Evolutionary conservation across 2,329 filamentous ascomycete genomes (phyloP).

Genomic region (Emergomyces pasteurianus): DNA sequence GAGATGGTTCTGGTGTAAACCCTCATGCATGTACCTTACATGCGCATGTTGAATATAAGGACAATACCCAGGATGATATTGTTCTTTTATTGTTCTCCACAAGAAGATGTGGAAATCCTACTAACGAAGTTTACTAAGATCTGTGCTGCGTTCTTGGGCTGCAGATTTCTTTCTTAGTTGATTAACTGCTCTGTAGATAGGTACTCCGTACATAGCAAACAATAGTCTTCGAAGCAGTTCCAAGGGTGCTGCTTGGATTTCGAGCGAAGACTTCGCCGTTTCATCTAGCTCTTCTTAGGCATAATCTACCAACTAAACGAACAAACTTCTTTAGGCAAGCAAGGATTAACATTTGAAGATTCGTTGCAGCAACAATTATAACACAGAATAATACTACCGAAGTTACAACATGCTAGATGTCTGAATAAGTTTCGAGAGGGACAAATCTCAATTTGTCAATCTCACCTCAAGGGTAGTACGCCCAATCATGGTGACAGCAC

Average conservation of each 20-base stretch:
- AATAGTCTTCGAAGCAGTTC: too few species aligned
- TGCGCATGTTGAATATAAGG: neutral
- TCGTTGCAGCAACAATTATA: neutral
- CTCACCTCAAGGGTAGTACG: neutral
- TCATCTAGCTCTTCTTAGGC: neutral
- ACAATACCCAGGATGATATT: neutral
- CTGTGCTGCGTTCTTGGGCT: too few species aligned
- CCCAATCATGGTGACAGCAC: neutral
- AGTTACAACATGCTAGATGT: neutral
- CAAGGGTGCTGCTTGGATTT: neutral
- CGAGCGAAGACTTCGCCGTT: too few species aligned
- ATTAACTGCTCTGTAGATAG: too few species aligned
- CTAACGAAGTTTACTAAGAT: too few species aligned
- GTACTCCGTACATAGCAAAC: too few species aligned
- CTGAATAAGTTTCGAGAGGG: neutral
- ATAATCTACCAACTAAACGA: neutral
- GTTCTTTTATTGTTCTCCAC: neutral
- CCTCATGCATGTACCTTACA: too few species aligned
- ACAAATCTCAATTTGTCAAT: neutral
- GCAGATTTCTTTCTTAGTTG: neutral
- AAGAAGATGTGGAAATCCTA: too few species aligned
- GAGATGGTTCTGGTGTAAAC: neutral
- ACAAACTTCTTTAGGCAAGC: neutral
- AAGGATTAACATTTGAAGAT: too few species aligned
- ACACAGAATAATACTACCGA: neutral